These are phyloP conservation scores for Akanthomyces muscarius DNA, from an alignment of 2,329 filamentous ascomycete genomes.

Conservation along the genomic window DNA sequence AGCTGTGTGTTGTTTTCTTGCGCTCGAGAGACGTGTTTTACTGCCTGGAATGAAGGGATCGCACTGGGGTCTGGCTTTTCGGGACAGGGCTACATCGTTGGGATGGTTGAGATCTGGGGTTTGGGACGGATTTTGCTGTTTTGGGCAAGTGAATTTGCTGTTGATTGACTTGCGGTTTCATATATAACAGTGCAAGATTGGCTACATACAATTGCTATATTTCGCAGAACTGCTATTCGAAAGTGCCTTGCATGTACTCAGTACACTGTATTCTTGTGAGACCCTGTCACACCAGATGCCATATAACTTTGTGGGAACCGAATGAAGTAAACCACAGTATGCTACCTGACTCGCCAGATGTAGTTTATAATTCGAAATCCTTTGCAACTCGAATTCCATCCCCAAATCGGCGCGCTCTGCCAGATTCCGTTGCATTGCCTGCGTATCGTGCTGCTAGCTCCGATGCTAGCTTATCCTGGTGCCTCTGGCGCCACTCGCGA, in stretches of 20 bases:
- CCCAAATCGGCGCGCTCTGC: neutral
- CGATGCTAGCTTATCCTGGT: neutral
- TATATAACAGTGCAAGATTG: neutral
- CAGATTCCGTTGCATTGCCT: neutral
- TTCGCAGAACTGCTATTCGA: neutral
- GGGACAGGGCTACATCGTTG: constrained; percentile 1
- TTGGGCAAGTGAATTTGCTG: neutral
- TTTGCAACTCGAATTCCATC: neutral
- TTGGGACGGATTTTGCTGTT: neutral
- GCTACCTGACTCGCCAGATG: neutral
- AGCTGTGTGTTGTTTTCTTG: neutral
- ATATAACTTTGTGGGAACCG: neutral
- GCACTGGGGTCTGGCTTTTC: neutral
- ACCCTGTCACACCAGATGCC: neutral
- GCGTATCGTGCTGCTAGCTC: neutral
- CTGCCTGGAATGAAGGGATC: neutral
- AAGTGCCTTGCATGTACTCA: too few species aligned
- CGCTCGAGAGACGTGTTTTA: neutral
- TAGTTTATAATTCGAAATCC: neutral
- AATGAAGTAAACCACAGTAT: neutral
- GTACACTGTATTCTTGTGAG: neutral
- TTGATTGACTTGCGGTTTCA: constrained; percentile 9
- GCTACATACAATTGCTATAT: constrained; percentile 5
- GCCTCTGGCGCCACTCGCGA: neutral
- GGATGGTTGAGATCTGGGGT: neutral